A percentile compares a stretch with the other conserved stretches of the same genome.
phyloP scores from a whole-genome alignment of 139 green algal genomes.

The Micromonas commoda region DNA sequence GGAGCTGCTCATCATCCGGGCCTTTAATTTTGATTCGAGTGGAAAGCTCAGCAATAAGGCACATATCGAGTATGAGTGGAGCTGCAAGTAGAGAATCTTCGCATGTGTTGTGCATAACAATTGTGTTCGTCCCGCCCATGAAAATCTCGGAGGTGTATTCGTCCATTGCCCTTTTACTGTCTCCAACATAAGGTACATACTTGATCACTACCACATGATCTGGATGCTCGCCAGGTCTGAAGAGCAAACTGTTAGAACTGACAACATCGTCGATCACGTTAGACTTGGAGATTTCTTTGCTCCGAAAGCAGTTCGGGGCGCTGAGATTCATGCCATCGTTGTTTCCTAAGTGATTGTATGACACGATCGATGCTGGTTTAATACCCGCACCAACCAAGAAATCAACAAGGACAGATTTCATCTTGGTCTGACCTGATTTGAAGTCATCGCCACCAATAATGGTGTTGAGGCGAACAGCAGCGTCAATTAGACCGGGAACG shows the following conservation, averaged over 20 bases:
- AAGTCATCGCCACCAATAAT: constrained; percentile 99
- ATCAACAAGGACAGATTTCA: constrained; percentile 98
- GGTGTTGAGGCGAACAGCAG: constrained; percentile 64
- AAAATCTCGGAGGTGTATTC: constrained; percentile 98
- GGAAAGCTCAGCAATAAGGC: constrained; percentile 90
- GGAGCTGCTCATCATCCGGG: constrained; percentile 57
- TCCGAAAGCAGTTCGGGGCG: constrained; percentile 78
- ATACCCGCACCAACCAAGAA: constrained; percentile 94
- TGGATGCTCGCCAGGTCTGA: constrained; percentile 87
- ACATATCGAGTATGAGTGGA: constrained; percentile 97
- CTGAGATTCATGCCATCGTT: constrained; percentile 98
- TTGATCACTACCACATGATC: constrained; percentile 99
- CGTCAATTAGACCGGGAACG: constrained; percentile 77
- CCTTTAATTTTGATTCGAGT: constrained; percentile 80
- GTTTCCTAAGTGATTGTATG: constrained; percentile 99
- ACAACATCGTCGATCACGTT: constrained; percentile 99
- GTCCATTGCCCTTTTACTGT: constrained; percentile 98
- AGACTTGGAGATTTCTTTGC: constrained; percentile 93
- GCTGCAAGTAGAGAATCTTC: constrained; percentile 95
- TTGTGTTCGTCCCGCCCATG: constrained; percentile 91
- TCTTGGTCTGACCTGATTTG: constrained; percentile 83
- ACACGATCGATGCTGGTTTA: constrained; percentile 95
- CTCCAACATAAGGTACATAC: constrained; percentile 94
- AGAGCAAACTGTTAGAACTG: constrained; percentile 84
- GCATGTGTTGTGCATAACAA: constrained; percentile 99